Evolutionary conservation across 805 yeast genomes (phyloP).

Genomic region (Zygoascus ofunaensis): DNA sequence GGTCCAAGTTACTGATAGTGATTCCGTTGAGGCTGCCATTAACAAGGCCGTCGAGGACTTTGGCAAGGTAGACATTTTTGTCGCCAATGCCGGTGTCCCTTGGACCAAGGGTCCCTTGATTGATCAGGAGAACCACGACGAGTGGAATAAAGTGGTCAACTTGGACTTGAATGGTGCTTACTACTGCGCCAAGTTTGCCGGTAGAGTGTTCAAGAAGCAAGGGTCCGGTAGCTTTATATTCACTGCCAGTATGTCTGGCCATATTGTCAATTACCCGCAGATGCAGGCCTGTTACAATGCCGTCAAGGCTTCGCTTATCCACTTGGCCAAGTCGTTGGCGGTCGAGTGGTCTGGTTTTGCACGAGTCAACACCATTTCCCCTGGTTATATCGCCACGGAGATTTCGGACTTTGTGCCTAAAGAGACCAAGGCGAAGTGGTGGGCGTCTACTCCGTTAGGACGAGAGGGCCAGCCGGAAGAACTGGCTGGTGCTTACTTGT

Average conservation of each 20-base stretch:
- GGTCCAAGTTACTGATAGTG: slow-evolving; percentile 45
- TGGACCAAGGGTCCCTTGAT: slow-evolving; percentile 62
- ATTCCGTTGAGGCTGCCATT: slow-evolving; percentile 42
- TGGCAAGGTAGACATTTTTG: slow-evolving; percentile 72
- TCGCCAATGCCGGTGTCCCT: slow-evolving; percentile 84
- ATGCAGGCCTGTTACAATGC: slow-evolving; percentile 80
- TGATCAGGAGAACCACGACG: slow-evolving; percentile 40
- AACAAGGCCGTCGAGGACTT: slow-evolving; percentile 52
- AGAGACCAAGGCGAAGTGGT: slow-evolving; percentile 42
- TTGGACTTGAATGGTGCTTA: slow-evolving; percentile 74
- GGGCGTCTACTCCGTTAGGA: slow-evolving; percentile 52
- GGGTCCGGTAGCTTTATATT: slow-evolving; percentile 70
- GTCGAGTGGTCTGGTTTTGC: slow-evolving; percentile 87
- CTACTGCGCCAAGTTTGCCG: slow-evolving; percentile 68
- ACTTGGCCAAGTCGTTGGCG: slow-evolving; percentile 68
- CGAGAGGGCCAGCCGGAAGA: slow-evolving; percentile 69
- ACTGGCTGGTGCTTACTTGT: slow-evolving; percentile 69
- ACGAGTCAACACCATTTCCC: slow-evolving; percentile 73
- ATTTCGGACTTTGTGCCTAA: slow-evolving; percentile 42
- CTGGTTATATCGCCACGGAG: slow-evolving; percentile 79
- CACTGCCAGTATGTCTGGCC: slow-evolving; percentile 87
- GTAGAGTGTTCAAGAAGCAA: slow-evolving; percentile 61
- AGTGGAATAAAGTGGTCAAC: slow-evolving; percentile 65
- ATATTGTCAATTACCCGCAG: slow-evolving; percentile 80
- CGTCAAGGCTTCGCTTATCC: slow-evolving; percentile 76